Evolutionary conservation across 2,329 filamentous ascomycete genomes (phyloP), one percentile per base, ranked within the genome.

Genomic region (Colletotrichum agaves): DNA sequence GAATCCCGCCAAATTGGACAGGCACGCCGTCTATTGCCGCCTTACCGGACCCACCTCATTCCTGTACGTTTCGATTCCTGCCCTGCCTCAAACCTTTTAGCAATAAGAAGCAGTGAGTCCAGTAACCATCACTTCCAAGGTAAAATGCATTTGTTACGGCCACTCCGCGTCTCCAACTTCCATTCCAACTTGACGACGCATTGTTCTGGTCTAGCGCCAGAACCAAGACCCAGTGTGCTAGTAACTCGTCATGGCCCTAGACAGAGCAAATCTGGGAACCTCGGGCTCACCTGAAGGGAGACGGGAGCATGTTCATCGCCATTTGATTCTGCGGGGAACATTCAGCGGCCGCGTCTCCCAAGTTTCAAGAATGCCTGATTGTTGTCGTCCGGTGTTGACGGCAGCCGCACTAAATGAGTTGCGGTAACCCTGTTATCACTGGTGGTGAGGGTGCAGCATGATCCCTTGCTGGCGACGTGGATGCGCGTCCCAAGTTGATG

Each of bases 291-390:
- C 35, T 21, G 44, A 55, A 33, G 43, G n/a, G 8, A 47, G 12
- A 50, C 17, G 39, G 57, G 5, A 5, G 58, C 21, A 50, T 44
- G 39, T 52, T 44, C 21, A 63, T 52, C 19, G 17, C 41, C 19
- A 39, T 47, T 27, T 37, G n/a, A n/a, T 10, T 33, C 23, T 2
- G 7, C n/a, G 12, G 7, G 6, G 8, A 39, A 31, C 19, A 23
- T 10, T 21, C 44, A 31, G 46, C 15, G 52, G 46, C 44, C 37
- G 46, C 52, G 46, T 58, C 37, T 37, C 52, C 37, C 44, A 35
- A 52, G 63, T 58, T 63, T 58, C 60, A 63, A 63, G 35, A 52
- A 19, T 44, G 60, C 52, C 60, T 63, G 37, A 47, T 52, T 63
- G 35, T 49, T 43, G 43, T 62, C 23, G 59, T 44, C 27, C 33